These are phyloP conservation scores for Dactylorhiza incarnata DNA, from an alignment of 106 monocot genomes.

Conservation along the genomic window DNA sequence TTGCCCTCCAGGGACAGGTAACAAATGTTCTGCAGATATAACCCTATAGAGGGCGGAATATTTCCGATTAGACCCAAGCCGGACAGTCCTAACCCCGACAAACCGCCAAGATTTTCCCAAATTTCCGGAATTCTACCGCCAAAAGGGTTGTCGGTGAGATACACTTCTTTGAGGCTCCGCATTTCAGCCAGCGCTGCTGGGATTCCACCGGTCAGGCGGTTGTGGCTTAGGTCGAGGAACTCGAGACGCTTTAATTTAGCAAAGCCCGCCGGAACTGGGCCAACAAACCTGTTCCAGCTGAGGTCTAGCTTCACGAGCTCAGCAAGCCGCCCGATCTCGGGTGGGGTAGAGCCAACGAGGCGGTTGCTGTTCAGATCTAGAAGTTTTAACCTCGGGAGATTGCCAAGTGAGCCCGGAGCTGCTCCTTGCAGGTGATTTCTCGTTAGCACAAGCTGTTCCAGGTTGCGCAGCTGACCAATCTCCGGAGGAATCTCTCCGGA, in stretches of 20 bases:
- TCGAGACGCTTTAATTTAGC: conserved; percentile 28
- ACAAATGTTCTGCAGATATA: conserved; percentile 34
- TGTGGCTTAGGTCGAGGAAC: conserved; percentile 53
- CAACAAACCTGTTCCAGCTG: conserved; percentile 40
- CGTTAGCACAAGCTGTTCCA: conserved; percentile 48
- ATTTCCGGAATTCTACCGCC: conserved; percentile 58
- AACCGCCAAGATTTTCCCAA: conserved; percentile 39
- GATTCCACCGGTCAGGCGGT: conserved; percentile 52
- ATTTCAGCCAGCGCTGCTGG: conserved; percentile 36
- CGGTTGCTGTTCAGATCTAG: conserved; percentile 59
- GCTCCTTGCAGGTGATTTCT: conserved; percentile 35
- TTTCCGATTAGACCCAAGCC: conserved; percentile 30
- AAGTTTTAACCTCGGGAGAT: conserved; percentile 18
- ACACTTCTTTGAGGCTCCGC: conserved; percentile 37
- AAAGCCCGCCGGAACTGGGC: conserved; percentile 32
- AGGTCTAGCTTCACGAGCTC: conserved; percentile 57
- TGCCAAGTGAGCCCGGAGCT: conserved; percentile 24
- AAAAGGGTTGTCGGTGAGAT: conserved; percentile 53
- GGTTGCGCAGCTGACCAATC: conserved; percentile 22
- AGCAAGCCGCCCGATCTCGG: conserved; percentile 29
- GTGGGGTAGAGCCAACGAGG: conserved; percentile 26
- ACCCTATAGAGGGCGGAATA: conserved; percentile 54
- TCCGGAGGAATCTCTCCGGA: conserved; percentile 39
- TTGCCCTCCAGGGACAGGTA: conserved; percentile 51
- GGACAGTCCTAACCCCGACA: conserved; percentile 44